A percentile compares a stretch with the other conserved stretches of the same genome.
phyloP scores from a whole-genome alignment of 2,329 filamentous ascomycete genomes.

The Xenoacremonium recifei region DNA sequence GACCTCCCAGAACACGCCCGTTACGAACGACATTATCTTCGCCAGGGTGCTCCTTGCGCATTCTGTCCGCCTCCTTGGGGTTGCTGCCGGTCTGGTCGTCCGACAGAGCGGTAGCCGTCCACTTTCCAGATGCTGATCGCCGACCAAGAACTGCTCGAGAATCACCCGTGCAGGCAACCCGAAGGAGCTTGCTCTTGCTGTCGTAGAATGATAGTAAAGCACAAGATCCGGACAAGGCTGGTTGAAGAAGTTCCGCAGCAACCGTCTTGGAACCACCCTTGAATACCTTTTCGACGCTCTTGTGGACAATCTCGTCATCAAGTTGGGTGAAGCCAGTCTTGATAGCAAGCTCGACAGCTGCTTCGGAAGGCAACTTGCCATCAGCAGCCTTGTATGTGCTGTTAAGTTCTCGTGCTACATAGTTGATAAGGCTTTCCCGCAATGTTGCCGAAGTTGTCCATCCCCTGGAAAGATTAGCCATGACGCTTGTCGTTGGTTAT shows the following conservation, averaged over 20 bases:
- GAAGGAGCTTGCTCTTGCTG: conserved; percentile 76
- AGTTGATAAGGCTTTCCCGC: conserved; percentile 86
- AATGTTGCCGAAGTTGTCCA: conserved; percentile 98
- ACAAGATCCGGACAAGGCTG: conserved; percentile 94
- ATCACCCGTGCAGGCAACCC: conserved; percentile 95
- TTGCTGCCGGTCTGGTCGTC: conserved; percentile 93
- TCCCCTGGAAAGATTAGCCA: conserved; percentile 62
- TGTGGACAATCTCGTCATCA: conserved; percentile 92
- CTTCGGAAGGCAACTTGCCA: conserved; percentile 65
- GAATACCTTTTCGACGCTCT: conserved; percentile 87
- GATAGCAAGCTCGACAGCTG: conserved; percentile 85
- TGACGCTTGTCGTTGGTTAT: too few species aligned
- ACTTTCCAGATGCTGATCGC: conserved; percentile 75
- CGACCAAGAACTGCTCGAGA: conserved; percentile 92
- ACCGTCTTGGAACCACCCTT: conserved; percentile 87
- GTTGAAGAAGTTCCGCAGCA: conserved; percentile 87
- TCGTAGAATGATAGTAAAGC: conserved; percentile 97
- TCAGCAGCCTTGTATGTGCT: conserved; percentile 77
- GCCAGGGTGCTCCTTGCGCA: conserved; percentile 83
- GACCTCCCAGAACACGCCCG: conserved; percentile 84
- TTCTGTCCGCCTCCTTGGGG: conserved; percentile 75
- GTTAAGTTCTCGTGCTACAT: conserved; percentile 90
- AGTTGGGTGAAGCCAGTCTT: conserved; percentile 86
- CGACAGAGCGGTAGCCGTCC: conserved; percentile 86
- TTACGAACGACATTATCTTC: conserved; percentile 86